These are phyloP conservation scores for Boletus reticuloceps DNA, from an alignment of 768 basidiomycete species.

Conservation along the genomic window DNA sequence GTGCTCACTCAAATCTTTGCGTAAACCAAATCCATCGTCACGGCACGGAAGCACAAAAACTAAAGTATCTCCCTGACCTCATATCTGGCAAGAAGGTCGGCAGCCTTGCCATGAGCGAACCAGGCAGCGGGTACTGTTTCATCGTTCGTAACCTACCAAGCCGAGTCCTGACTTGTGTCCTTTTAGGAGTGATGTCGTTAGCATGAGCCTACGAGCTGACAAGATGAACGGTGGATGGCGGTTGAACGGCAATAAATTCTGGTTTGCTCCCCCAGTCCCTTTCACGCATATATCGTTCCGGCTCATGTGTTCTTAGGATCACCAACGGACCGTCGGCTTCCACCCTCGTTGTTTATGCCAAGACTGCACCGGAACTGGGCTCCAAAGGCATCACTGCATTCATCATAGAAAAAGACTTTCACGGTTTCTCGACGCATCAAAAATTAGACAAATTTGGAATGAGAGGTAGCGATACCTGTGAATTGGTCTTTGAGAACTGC, in stretches of 20 bases:
- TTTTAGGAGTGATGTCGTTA: constrained; percentile 82
- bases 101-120: constrained; percentile 92
- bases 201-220: constrained; percentile 83
- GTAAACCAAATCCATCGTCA: constrained; percentile 83
- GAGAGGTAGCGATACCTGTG: constrained; percentile 94
- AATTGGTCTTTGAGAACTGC: constrained; percentile 89
- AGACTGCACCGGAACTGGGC: constrained; percentile 71
- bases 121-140: constrained; percentile 60
- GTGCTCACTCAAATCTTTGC: constrained; percentile 89
- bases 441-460: constrained; percentile 97
- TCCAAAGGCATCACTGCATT: constrained; percentile 93
- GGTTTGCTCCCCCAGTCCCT: constrained; percentile 42
- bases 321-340: constrained; percentile 93
- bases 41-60: constrained; percentile 80
- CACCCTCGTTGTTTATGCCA: constrained; percentile 91
- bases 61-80: constrained; percentile 76
- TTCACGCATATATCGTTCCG: neutral
- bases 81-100: constrained; percentile 82
- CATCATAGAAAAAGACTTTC: constrained; percentile 78
- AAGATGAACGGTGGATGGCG: constrained; percentile 74
- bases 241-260: constrained; percentile 91
- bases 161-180: neutral
- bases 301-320: constrained; percentile 56
- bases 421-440: constrained; percentile 85
- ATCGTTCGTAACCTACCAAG: neutral